Conservation (phyloP, 1,284 basidiomycete species). For the Athelia sp. region DNA sequence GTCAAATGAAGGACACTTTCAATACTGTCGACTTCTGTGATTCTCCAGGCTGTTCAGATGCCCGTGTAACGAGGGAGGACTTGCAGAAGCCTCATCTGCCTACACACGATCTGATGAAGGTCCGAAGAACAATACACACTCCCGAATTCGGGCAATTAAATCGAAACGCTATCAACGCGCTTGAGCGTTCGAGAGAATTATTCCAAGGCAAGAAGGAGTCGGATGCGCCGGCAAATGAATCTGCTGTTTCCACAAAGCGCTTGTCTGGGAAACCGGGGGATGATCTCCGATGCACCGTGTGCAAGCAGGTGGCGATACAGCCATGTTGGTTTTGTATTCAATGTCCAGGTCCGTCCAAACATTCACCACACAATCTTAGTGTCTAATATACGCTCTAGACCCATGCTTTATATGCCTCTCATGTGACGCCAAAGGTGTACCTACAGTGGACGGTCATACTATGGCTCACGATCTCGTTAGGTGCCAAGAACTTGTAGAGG, state of each 20-base stretch:
- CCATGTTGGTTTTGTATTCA: too few relatives aligned
- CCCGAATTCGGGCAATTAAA: slow-evolving; percentile 14
- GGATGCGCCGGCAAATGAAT: too few relatives aligned
- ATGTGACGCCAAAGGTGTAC: slow-evolving; percentile 12
- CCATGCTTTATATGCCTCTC: slow-evolving; percentile 24
- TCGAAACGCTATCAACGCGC: too few relatives aligned
- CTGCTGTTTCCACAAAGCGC: too few relatives aligned
- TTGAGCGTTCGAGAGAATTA: too few relatives aligned
- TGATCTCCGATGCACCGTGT: too few relatives aligned
- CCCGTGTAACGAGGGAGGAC: slow-evolving; percentile 12
- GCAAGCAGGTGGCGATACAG: too few relatives aligned
- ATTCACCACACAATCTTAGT: slow-evolving; percentile 6
- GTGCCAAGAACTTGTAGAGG: slow-evolving; percentile 13
- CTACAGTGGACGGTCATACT: slow-evolving; percentile 6
- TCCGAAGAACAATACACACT: slow-evolving; percentile 18
- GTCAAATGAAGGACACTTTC: slow-evolving; percentile 5
- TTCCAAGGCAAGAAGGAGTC: too few relatives aligned
- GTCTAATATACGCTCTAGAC: slow-evolving; percentile 12
- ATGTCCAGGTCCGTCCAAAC: too few relatives aligned
- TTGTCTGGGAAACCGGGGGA: too few relatives aligned
- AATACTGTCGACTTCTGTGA: slow-evolving; percentile 19
- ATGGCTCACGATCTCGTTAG: slow-evolving; percentile 17
- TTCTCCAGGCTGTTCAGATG: slow-evolving; percentile 11
- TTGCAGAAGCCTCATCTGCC: slow-evolving; percentile 17
- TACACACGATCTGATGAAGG: slow-evolving; percentile 24